Evolutionary conservation across 306 rosid genomes (phyloP), one percentile per base, ranked within the genome.

Genomic region (Sicyos edulis): DNA sequence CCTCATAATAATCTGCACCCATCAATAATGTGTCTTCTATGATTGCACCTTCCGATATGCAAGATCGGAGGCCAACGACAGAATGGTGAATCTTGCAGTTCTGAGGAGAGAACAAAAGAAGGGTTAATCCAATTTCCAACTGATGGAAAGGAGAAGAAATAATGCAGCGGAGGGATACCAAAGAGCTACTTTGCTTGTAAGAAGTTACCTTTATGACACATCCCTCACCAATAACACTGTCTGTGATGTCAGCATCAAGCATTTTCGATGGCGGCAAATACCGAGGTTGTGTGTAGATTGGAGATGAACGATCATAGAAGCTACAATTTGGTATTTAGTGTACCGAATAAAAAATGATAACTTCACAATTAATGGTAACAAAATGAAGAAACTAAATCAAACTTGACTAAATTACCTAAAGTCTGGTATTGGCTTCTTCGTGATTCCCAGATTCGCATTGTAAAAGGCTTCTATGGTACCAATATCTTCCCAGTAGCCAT

Each of bases 1-100:
- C 99, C 97, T 91, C 99, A 67, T 95, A 95, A 76, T 91, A 93
- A 85, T 93, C 99, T 54, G 99, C 99, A 29, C 97, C 99, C 97
- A 93, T 93, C 85, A 93, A 79, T 74, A 93, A 80, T 0, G 97
- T 81, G 80, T 93, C 99, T 80, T 93, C 99, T 58, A 93, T 88
- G 76, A 95, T 83, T 54, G 97, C 97, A 80, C 99, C 99, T 83
- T 95, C 99, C 0, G 95, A 88, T 77, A 95, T 89, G 85, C 96
- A 95, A 73, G 99, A 91, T 64, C 97, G 88, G 26, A 95, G 86
- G 62, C 99, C 97, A 47, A 95, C 90, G 67, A 95, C 97, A 51
- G 99, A 91, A 62, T 95, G 99, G 71, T 86, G 92, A 75, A 95
- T 95, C 85, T 87, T 95, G 84, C 99, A 95, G 89, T 89, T 95